phyloP scores from a whole-genome alignment of 345 rosid species.

The Isatis tinctoria region DNA sequence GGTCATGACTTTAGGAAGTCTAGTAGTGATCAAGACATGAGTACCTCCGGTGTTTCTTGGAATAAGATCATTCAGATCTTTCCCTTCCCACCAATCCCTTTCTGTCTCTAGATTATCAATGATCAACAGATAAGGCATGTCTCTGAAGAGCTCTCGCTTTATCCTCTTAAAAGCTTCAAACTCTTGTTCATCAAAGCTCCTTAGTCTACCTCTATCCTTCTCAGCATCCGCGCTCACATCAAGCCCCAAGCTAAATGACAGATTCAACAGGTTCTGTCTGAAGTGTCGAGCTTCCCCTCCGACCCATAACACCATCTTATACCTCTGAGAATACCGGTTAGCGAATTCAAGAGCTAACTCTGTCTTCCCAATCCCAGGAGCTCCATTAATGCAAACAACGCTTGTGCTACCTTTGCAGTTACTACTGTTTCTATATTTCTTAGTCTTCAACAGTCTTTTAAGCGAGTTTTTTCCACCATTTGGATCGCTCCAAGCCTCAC shows the following conservation, averaged over 20 bases:
- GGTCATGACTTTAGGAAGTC: conserved; percentile 72
- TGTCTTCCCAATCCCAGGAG: conserved; percentile 80
- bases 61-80: conserved; percentile 77
- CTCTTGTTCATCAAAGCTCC: conserved; percentile 87
- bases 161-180: conserved; percentile 83
- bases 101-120: conserved; percentile 93
- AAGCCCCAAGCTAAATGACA: conserved; percentile 70
- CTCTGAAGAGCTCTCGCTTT: conserved; percentile 72
- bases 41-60: conserved; percentile 83
- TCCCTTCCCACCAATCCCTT: conserved; percentile 96
- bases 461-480: conserved; percentile 50
- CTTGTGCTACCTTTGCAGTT: conserved; percentile 47
- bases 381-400: conserved; percentile 70
- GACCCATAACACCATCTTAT: conserved; percentile 87
- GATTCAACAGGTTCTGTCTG: conserved; percentile 75
- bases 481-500: conserved; percentile 66
- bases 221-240: conserved; percentile 88
- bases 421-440: conserved; percentile 57
- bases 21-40: conserved; percentile 79
- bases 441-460: conserved; percentile 55
- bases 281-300: conserved; percentile 85
- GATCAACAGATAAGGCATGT: conserved; percentile 79
- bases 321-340: conserved; percentile 70
- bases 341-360: conserved; percentile 88
- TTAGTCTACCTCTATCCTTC: conserved; percentile 72